These are phyloP conservation scores for Mycena vitilis DNA, from an alignment of 768 basidiomycete species.

Conservation along the genomic window DNA sequence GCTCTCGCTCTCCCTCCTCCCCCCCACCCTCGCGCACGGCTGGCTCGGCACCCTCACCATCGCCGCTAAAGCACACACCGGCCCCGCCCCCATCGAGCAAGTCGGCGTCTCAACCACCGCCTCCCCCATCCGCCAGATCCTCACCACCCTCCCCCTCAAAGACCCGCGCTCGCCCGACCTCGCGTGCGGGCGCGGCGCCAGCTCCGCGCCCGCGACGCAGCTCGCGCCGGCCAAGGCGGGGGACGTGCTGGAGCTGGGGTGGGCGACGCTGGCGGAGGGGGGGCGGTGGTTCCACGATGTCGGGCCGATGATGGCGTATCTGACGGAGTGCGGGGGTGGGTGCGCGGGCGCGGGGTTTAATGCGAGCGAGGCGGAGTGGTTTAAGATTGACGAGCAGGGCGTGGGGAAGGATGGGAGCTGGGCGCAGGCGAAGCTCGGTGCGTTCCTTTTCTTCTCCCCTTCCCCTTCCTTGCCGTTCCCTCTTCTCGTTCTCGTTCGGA, in stretches of 20 bases:
- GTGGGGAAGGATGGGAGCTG: conserved; percentile 48
- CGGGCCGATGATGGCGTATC: conserved; percentile 51
- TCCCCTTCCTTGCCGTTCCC: too few relatives aligned
- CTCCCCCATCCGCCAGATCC: conserved; percentile 32
- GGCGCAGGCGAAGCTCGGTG: conserved; percentile 54
- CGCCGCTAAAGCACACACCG: conserved; percentile 22
- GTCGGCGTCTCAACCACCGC: conserved; percentile 4
- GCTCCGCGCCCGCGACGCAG: conserved; percentile 49
- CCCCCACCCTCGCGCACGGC: conserved; percentile 35
- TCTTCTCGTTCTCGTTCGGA: background rate
- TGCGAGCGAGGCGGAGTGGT: conserved; percentile 59
- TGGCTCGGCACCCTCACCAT: conserved; percentile 30
- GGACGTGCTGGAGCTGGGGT: conserved; percentile 55
- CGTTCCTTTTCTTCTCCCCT: conserved; percentile 14
- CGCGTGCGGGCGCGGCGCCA: conserved; percentile 60
- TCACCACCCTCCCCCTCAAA: conserved; percentile 44
- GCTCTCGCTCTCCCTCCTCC: conserved; percentile 25
- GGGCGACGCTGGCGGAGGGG: conserved; percentile 43
- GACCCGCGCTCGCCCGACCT: conserved; percentile 54
- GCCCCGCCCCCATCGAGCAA: conserved; percentile 27
- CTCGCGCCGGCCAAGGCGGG: conserved; percentile 60
- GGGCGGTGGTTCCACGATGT: conserved; percentile 39
- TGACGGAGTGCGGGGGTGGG: conserved; percentile 55
- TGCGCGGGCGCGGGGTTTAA: conserved; percentile 56
- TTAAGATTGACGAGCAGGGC: conserved; percentile 62